Evolutionary conservation across 2,329 filamentous ascomycete genomes (phyloP), one percentile per base, ranked within the genome.

Genomic region (Exophiala oligosperma): DNA sequence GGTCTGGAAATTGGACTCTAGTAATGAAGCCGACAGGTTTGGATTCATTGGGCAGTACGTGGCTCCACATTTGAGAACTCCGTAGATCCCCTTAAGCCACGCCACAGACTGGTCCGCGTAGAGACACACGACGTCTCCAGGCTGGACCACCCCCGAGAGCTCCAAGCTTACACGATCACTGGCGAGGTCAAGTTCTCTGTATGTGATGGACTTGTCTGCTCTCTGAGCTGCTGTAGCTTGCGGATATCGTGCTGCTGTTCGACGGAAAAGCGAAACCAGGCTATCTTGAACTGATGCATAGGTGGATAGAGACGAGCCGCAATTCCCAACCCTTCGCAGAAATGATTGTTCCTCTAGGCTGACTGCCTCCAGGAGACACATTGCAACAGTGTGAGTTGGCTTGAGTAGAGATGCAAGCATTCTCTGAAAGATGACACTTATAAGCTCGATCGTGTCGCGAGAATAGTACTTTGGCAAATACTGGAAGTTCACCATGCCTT

Each of bases 81-180:
- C 72, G 28, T 67, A 73, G 2, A 76, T 70, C 6, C 69, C 69
- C 1, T 73, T 57, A 17, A 76, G 64, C 74, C 73, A 74, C 14
- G 61, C 72, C 63, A 73, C 43, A 1, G 65, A 66, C 0, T 70
- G 48, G 51, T 76, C 73, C 2, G 72, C 67, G 49, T 72, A 62
- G 2, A 76, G 67, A 43, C 66, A 67, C 0, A 76, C 71, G 11
- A 72, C 63, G 3, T 74, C 70, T 5, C 61, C 65, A 2, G 62
- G 57, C 8, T 47, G 49, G 23, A 59, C 49, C 41, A 48, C 9
- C 7, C 9, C 4, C 11, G 46, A 17, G 21, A 69, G 59, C 17
- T 48, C 21, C 35, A 35, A 17, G 23, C 46, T n/a, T 1, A 67
- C 5, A 4, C 14, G 32, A 14, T 28, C 11, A 12, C 61, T 56